phyloP scores from a whole-genome alignment of 139 green algal species.

The Coelastrella sp. region DNA sequence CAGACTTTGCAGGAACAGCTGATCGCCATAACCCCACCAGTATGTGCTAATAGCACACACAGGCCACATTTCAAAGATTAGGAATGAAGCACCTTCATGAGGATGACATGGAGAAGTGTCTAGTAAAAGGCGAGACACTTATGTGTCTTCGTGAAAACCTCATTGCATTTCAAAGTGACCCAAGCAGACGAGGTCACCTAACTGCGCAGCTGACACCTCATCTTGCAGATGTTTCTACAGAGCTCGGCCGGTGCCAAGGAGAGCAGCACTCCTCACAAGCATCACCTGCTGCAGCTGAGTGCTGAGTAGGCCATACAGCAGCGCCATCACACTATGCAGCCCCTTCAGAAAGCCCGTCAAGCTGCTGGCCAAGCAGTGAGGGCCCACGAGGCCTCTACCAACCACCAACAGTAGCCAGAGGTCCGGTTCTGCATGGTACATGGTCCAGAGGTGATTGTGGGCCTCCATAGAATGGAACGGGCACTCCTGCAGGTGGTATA shows the following conservation, averaged over 20 bases:
- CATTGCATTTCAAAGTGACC: no score
- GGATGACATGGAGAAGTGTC: no score
- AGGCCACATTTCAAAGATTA: no score
- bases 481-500: slow-evolving; percentile 7
- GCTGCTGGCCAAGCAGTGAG: neutral
- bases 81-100: no score
- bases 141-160: no score
- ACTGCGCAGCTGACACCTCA: neutral
- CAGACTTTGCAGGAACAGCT: no score
- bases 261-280: no score
- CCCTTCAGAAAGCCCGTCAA: neutral
- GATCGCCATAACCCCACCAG: no score
- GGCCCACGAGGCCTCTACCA: neutral
- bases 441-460: slow-evolving; percentile 28
- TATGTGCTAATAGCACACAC: no score
- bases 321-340: neutral
- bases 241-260: neutral
- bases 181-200: no score
- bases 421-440: slow-evolving; percentile 45
- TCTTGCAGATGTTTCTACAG: neutral
- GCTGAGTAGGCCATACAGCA: slow-evolving; percentile 22
- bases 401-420: slow-evolving; percentile 48
- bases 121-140: no score
- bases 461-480: slow-evolving; percentile 44
- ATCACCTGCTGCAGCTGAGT: slow-evolving; percentile 32